phyloP scores from a whole-genome alignment of 2,329 filamentous ascomycete species.

The Phyllosticta citribraziliensis region DNA sequence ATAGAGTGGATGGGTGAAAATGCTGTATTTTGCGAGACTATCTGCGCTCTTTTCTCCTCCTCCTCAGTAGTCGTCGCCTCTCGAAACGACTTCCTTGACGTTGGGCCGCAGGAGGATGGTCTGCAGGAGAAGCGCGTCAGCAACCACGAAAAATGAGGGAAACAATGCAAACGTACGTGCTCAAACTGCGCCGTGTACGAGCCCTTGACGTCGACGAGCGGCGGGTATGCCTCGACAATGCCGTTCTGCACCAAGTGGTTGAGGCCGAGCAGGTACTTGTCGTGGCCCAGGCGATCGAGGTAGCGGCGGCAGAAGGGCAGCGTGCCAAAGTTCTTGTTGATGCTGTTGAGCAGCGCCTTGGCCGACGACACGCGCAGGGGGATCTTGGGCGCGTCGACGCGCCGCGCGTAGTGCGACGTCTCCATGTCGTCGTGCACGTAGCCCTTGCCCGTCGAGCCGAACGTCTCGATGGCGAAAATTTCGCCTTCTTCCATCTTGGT shows the following conservation, averaged over 20 bases:
- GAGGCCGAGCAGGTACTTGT: slow-evolving; percentile 85
- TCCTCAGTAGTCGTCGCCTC: slow-evolving; percentile 69
- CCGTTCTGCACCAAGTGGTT: slow-evolving; percentile 76
- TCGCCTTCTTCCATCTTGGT: slow-evolving; percentile 98
- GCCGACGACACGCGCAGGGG: slow-evolving; percentile 71
- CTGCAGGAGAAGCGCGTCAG: slow-evolving; percentile 30
- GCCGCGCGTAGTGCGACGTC: slow-evolving; percentile 78
- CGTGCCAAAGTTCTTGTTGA: slow-evolving; percentile 94
- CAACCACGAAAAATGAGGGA: too few species aligned
- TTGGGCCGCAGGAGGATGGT: slow-evolving; percentile 53
- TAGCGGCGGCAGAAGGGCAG: slow-evolving; percentile 86
- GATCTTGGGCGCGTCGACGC: slow-evolving; percentile 62
- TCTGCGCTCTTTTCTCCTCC: too few species aligned
- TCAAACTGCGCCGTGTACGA: slow-evolving; percentile 92
- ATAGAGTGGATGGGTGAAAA: too few species aligned
- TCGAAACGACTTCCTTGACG: slow-evolving; percentile 79
- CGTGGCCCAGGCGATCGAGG: slow-evolving; percentile 82
- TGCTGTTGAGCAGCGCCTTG: slow-evolving; percentile 74
- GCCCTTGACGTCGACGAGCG: slow-evolving; percentile 83
- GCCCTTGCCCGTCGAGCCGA: slow-evolving; percentile 85
- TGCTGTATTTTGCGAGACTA: too few species aligned
- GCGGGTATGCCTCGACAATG: slow-evolving; percentile 84
- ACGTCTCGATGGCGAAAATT: slow-evolving; percentile 91
- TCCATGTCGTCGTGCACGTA: slow-evolving; percentile 79
- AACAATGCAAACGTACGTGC: slow-evolving; percentile 74